Evolutionary conservation across 1,139 yeast genomes (phyloP), one percentile per base, ranked within the genome.

Genomic region (Debaryomycetaceae sp.): DNA sequence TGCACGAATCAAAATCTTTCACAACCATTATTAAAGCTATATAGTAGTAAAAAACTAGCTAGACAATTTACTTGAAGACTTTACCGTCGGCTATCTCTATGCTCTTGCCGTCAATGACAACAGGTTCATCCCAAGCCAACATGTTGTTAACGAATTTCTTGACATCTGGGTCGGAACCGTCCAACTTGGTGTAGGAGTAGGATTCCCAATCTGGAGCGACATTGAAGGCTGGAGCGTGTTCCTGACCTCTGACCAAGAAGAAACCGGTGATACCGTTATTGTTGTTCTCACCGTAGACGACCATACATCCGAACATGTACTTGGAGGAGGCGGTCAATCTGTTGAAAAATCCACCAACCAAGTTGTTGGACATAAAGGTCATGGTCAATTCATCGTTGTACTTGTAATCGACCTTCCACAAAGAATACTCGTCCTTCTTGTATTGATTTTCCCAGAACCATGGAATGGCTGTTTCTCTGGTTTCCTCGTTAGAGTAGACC

Each of bases 151-250:
- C 52, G 57, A 72, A 74, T 52, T 67, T 62, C 58, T 64, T 62
- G 62, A 55, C 62, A 51, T 69, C 72, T 46, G 60, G 66, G 45
- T 62, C 60, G 46, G 69, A 52, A 48, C 63, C 70, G 54, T 74
- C 78, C 60, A 75, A 65, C 62, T 70, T 72, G 59, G 69, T 61
- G 73, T 62, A 75, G 36, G 58, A 51, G 59, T 75, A 75, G 47
- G 78, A 73, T 76, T 93, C 99, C 96, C 96, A 90, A 76, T 93
- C 99, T 73, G 99, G 98, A 65, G 99, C 99, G 70, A 93, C 98
- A 57, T 93, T 87, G 65, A 93, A 90, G 54, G 97, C 99, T 67
- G 97, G 96, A 48, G 57, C 80, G 66, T 62, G 74, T 54, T 93
- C 97, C 73, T 93, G 90, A 64, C 99, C 99, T 77, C 98, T 88